phyloP scores from a whole-genome alignment of 352 stramenopile genomes.

The Phytophthora hibernalis region DNA sequence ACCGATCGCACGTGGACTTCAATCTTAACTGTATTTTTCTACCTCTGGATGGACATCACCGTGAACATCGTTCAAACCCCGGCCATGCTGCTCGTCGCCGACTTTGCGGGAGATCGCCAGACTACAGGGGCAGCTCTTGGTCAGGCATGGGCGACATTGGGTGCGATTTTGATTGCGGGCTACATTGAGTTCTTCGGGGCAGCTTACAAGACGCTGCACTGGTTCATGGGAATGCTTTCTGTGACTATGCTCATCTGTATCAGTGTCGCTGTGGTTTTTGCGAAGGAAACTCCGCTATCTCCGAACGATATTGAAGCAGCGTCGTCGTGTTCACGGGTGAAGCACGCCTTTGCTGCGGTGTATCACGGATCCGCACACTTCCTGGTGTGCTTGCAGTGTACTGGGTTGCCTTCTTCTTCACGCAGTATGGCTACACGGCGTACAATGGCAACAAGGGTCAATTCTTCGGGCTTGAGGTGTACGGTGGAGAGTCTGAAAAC shows the following conservation, averaged over 20 bases:
- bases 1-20: slow-evolving; percentile 53
- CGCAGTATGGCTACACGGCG: slow-evolving; percentile 53
- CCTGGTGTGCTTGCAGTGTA: slow-evolving; percentile 41
- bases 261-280: slow-evolving; percentile 31
- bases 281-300: slow-evolving; percentile 40
- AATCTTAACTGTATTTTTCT: slow-evolving; percentile 57
- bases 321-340: slow-evolving; percentile 30
- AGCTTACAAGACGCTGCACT: slow-evolving; percentile 46
- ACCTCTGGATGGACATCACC: slow-evolving; percentile 73
- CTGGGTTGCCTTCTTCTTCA: slow-evolving; percentile 44
- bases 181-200: slow-evolving; percentile 62
- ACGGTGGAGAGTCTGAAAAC: slow-evolving; percentile 36
- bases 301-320: slow-evolving; percentile 15
- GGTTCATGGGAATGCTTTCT: slow-evolving; percentile 60
- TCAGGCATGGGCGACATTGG: slow-evolving; percentile 48
- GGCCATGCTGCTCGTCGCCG: slow-evolving; percentile 55
- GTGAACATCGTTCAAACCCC: slow-evolving; percentile 61
- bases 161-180: slow-evolving; percentile 47
- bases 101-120: slow-evolving; percentile 65
- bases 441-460: slow-evolving; percentile 74
- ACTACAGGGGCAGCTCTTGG: slow-evolving; percentile 53
- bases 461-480: slow-evolving; percentile 67
- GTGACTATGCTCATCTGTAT: slow-evolving; percentile 48
- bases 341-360: slow-evolving; percentile 38
- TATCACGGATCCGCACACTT: slow-evolving; percentile 41